Conservation (phyloP, 2,329 filamentous ascomycete genomes). For the Aspergillus sp. region DNA sequence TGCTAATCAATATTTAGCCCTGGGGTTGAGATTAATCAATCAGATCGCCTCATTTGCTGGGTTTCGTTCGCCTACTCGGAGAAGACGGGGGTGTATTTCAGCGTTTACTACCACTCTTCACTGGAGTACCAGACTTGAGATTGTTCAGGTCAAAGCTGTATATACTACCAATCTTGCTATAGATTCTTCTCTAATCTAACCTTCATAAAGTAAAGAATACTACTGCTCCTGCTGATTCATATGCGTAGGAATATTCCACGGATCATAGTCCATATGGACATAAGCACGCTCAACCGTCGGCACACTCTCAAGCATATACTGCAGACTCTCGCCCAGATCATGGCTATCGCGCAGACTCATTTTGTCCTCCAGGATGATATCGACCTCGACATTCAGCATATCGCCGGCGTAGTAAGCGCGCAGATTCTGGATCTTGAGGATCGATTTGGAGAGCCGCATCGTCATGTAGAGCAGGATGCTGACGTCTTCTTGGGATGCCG, state of each 20-base stretch:
- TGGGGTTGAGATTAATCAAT: no score
- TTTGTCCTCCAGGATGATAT: conserved; percentile 60
- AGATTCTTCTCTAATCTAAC: no score
- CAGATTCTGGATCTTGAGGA: conserved; percentile 64
- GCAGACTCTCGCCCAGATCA: conserved; percentile 60
- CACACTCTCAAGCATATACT: conserved; percentile 60
- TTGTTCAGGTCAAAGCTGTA: no score
- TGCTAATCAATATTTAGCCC: no score
- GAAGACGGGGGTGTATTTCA: no score
- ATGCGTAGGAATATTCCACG: conserved; percentile 46
- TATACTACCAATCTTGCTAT: no score
- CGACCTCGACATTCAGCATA: conserved; percentile 62
- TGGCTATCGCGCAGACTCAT: conserved; percentile 58
- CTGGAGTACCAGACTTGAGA: no score
- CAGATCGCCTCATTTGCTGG: no score
- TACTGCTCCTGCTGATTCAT: conserved; percentile 30
- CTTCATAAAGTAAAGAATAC: no score
- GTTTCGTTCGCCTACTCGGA: no score
- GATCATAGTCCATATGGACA: conserved; percentile 51
- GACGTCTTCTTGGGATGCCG: conserved; percentile 60
- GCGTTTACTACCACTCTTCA: no score
- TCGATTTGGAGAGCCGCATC: conserved; percentile 88
- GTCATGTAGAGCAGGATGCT: conserved; percentile 87
- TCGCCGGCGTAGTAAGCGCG: conserved; percentile 64
- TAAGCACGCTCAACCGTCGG: conserved; percentile 47